These are phyloP conservation scores for Metschnikowia colocasiae DNA, from an alignment of 805 yeast genomes.

Conservation along the genomic window DNA sequence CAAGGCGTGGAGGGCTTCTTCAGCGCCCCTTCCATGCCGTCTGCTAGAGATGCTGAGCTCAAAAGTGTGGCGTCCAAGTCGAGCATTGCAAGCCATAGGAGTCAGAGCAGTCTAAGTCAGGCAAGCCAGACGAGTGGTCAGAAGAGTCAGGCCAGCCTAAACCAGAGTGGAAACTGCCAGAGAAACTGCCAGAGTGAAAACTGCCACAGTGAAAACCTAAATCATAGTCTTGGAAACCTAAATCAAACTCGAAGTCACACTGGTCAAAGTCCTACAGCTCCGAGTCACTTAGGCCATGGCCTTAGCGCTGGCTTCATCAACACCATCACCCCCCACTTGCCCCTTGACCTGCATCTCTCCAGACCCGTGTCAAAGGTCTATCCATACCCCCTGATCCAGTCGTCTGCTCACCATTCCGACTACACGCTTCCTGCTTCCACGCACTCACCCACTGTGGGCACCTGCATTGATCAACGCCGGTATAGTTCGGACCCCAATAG, in stretches of 20 bases:
- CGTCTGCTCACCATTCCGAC: background rate
- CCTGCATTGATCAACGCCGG: background rate
- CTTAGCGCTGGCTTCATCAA: background rate
- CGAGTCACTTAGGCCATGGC: too few relatives aligned
- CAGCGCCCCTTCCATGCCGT: background rate
- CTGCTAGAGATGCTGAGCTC: background rate
- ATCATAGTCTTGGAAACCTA: too few relatives aligned
- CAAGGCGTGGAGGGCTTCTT: background rate
- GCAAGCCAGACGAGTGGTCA: too few relatives aligned
- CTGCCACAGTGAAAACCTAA: too few relatives aligned
- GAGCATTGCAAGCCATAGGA: background rate
- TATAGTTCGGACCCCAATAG: slow-evolving; percentile 2
- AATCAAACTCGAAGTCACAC: too few relatives aligned
- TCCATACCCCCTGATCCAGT: slow-evolving; percentile 4
- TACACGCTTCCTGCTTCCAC: slow-evolving; percentile 2
- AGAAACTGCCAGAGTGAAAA: too few relatives aligned
- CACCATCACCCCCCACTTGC: slow-evolving; percentile 4
- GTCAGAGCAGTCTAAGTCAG: background rate
- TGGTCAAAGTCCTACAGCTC: too few relatives aligned
- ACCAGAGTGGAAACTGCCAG: too few relatives aligned
- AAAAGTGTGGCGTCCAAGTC: background rate
- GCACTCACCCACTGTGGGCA: background rate
- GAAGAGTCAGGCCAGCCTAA: too few relatives aligned
- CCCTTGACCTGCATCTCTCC: slow-evolving; percentile 5
- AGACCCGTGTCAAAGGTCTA: background rate